Base-by-base conservation (phyloP, 2,329 filamentous ascomycete species). In the Trichophyton rubrum region DNA sequence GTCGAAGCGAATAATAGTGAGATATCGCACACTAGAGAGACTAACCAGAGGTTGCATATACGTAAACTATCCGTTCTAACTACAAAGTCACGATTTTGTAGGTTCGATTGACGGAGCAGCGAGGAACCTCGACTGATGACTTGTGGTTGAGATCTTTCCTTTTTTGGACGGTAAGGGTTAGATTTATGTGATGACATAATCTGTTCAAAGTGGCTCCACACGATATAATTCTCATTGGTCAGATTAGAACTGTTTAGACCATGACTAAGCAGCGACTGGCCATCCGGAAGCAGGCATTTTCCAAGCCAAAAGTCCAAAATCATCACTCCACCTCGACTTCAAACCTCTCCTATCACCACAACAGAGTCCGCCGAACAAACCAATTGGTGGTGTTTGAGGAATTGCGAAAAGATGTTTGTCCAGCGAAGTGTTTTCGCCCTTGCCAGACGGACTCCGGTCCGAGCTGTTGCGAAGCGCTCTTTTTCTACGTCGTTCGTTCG, bases 391-490 rank as follows among this genome's bases (percentile, higher is more conserved):
- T 3, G 30, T 45, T 56, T 61, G 57, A 59, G 58, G 61, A 27
- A 62, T 53, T 57, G 43, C 47, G 58, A 67, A 56, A 64, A 69
- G 71, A 79, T 77, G 77, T 78, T 77, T 72, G 72, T 74, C 66
- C 74, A 74, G 71, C 76, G 75, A 68, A 73, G 74, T 67, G 75
- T 72, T 67, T 73, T 74, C 69, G 71, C 73, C 68, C 70, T 77
- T 64, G 76, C 74, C 60, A 72, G 74, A 72, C 76, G 75, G 68
- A 71, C 74, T 64, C 75, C 75, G 60, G 66, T 72, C 66, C 68
- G 74, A 67, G 70, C 74, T 64, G 62, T 77, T 65, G 70, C 74
- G 66, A 68, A 69, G 63, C 75, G 77, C 68, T 71, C 75, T 9
- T 78, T 78, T 69, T 73, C 76, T 61, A 74, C 75, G 57, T 73